Conservation (phyloP, 2,329 filamentous ascomycete genomes). For the Calonectria hongkongensis region DNA sequence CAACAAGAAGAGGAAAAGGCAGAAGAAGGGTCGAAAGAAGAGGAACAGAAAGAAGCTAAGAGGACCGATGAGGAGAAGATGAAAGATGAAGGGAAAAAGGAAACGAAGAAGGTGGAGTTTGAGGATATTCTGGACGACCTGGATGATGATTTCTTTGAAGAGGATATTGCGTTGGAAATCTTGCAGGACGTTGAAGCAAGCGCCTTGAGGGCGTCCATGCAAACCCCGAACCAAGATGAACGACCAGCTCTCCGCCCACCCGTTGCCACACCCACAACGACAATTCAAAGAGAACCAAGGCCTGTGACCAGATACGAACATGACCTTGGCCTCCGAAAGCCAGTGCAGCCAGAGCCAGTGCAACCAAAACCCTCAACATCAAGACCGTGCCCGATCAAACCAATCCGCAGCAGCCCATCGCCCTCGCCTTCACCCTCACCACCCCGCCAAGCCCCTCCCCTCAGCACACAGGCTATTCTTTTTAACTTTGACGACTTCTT, state of each 20-base stretch:
- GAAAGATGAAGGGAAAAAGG: conserved; percentile 21
- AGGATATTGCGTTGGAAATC: conserved; percentile 53
- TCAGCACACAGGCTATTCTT: conserved; percentile 73
- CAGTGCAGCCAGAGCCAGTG: background rate
- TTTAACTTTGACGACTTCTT: conserved; percentile 72
- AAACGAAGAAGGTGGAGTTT: background rate
- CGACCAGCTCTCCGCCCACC: conserved; percentile 5
- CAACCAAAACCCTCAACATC: background rate
- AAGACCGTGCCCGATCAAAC: conserved; percentile 25
- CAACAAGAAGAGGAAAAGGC: conserved; percentile 28
- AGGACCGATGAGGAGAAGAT: conserved; percentile 34
- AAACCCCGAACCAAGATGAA: background rate
- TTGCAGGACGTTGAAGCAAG: conserved; percentile 49
- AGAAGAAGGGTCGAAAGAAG: conserved; percentile 23
- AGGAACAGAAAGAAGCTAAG: background rate
- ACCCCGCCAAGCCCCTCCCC: conserved; percentile 55
- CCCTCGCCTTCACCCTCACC: conserved; percentile 44
- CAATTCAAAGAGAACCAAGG: background rate
- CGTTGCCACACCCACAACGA: background rate
- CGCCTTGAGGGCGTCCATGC: conserved; percentile 28
- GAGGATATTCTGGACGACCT: conserved; percentile 44
- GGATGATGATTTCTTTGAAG: conserved; percentile 51
- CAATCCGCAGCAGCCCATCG: conserved; percentile 27
- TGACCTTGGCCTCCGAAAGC: conserved; percentile 47
- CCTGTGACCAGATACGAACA: conserved; percentile 42